Conservation (phyloP, 176 grass and related monocot species). For the Aegilops sharonensis region DNA sequence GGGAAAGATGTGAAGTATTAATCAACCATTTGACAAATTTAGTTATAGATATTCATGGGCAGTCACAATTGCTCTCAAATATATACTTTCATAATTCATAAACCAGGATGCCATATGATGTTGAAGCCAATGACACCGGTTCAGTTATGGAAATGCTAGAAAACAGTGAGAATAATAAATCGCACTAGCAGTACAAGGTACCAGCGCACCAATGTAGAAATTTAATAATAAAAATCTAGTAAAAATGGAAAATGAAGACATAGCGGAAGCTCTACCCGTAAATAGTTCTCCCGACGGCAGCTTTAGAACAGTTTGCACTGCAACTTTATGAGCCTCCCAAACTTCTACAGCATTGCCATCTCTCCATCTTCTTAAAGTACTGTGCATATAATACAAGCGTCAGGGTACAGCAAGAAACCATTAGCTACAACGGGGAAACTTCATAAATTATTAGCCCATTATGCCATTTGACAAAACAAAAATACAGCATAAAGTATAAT, state of each 20-base stretch:
- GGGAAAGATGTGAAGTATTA: not conserved
- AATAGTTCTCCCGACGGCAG: constrained; percentile 73
- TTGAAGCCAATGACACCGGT: not conserved
- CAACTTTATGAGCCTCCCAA: constrained; percentile 95
- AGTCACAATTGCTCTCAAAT: not conserved
- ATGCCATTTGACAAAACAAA: constrained; percentile 5
- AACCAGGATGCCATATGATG: not conserved
- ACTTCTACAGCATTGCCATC: constrained; percentile 74
- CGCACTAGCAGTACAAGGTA: not conserved
- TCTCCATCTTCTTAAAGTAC: constrained; percentile 87
- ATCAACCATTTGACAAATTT: not conserved
- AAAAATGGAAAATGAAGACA: constrained; percentile 16
- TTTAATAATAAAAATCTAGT: not conserved
- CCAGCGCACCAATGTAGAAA: constrained; percentile 6
- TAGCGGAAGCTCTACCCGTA: constrained; percentile 56
- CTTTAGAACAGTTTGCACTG: constrained; percentile 85
- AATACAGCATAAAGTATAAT: constrained; percentile 17
- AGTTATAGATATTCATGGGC: not conserved
- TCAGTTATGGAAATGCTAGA: not conserved
- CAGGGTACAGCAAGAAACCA: constrained; percentile 13
- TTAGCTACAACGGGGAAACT: not conserved
- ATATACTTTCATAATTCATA: constrained; percentile 1
- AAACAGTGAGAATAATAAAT: not conserved
- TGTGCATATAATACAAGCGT: constrained; percentile 36
- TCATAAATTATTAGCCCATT: not conserved